Evolutionary conservation across 345 rosid genomes (phyloP), one percentile per base, ranked within the genome.

Genomic region (Psidium friedrichsthalianum): DNA sequence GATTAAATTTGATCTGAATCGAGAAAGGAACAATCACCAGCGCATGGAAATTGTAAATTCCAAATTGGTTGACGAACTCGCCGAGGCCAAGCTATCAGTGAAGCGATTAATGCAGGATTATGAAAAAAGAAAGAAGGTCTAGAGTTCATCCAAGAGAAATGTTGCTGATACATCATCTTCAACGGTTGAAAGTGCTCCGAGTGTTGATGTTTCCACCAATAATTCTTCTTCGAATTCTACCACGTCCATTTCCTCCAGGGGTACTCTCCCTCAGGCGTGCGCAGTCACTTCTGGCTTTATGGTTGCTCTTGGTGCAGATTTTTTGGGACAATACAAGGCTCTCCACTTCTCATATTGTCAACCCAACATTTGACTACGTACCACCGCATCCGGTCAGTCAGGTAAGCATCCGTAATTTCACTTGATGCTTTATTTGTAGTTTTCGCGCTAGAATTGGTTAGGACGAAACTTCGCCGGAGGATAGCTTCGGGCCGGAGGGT

Each of bases 221-320:
- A 89, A 85, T 51, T 55, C 82, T 86, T 74, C 87, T 13, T 56
- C 81, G 82, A 85, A 69, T 80, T 86, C 78, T 64, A 64, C 78
- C 44, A 64, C 24, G 18, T 64, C 78, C 24, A 58, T 87, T 24
- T 91, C 96, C 89, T 90, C 96, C 9, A 92, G 98, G 86, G 89
- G 91, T 82, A 90, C 89, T 87, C 98, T 96, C 86, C 96, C 96
- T 90, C 93, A 90, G 87, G 95, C 98, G 1, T 97, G 99, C 76
- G 85, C 87, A 14, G 82, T 92, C 86, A 95, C 98, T 82, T 96
- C 98, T 29, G 98, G 96, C 53, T 87, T 91, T 25, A 90, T 97
- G 83, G 91, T 96, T 88, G 95, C 93, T 86, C 84, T 94, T 64
- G 98, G 95, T 84, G 36, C 92, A 36, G 36, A 36, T 36, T 36